Percentiles rank a stretch among this genome's conserved stretches.
phyloP scores from a whole-genome alignment of 768 basidiomycete species.

The Terana coerulea region DNA sequence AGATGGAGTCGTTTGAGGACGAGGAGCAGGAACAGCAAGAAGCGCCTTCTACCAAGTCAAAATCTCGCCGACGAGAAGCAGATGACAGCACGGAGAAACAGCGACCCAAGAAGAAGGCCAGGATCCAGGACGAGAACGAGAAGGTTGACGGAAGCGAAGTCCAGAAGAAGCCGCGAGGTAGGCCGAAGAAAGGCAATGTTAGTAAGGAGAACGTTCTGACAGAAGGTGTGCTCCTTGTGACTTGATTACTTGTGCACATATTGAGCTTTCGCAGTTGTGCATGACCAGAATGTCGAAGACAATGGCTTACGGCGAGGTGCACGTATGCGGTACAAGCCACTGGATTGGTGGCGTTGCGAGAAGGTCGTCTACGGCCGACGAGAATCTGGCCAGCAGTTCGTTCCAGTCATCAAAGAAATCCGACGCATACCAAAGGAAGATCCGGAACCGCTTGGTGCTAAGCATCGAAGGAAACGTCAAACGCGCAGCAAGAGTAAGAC shows the following conservation, averaged over 20 bases:
- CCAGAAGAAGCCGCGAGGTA: constrained; percentile 15
- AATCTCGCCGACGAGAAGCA: constrained; percentile 10
- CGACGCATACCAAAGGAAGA: constrained; percentile 51
- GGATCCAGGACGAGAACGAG: constrained; percentile 30
- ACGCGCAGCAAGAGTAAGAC: constrained; percentile 35
- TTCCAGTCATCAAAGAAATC: constrained; percentile 67
- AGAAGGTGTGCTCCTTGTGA: constrained; percentile 19
- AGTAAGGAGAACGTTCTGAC: constrained; percentile 19
- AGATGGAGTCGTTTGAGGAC: constrained; percentile 18
- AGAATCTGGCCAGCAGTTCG: constrained; percentile 45
- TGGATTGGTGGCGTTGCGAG: constrained; percentile 94
- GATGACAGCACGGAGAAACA: constrained; percentile 23
- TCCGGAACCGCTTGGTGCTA: constrained; percentile 42
- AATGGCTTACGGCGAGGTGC: constrained; percentile 65
- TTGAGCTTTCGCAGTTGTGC: constrained; percentile 18
- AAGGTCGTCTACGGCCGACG: constrained; percentile 77
- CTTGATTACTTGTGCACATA: neutral
- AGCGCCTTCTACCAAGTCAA: constrained; percentile 15
- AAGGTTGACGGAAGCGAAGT: neutral
- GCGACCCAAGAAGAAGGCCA: constrained; percentile 25
- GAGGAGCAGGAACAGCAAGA: constrained; percentile 27
- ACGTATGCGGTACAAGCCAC: constrained; percentile 65
- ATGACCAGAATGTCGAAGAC: constrained; percentile 24
- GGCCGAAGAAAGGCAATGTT: constrained; percentile 15
- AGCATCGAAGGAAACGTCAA: constrained; percentile 31